Evolutionary conservation across 78 protist genomes (phyloP).

Genomic region (Polysphondylium violaceum): DNA sequence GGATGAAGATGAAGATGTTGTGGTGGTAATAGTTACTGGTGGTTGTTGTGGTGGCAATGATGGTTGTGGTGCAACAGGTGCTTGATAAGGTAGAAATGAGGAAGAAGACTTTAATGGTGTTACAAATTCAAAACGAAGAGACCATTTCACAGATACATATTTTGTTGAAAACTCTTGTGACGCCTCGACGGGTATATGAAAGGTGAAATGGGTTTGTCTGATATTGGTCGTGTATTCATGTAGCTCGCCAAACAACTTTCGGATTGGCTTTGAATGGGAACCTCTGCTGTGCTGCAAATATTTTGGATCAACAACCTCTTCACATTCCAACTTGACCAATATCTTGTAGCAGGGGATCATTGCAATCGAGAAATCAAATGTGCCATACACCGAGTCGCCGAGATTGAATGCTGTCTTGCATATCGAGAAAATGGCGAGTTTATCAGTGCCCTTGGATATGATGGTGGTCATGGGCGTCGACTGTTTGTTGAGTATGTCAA

Average conservation of each 20-base stretch:
- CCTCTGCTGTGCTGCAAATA: constrained; percentile 20
- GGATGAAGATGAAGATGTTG: constrained; percentile 3
- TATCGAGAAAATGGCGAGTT: constrained; percentile 61
- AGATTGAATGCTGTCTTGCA: constrained; percentile 56
- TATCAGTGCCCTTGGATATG: constrained; percentile 67
- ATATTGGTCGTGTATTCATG: constrained; percentile 66
- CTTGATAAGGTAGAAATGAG: constrained; percentile 1
- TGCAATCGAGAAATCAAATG: constrained; percentile 78
- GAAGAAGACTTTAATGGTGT: constrained; percentile 44
- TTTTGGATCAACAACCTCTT: constrained; percentile 54
- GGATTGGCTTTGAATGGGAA: constrained; percentile 24
- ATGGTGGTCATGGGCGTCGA: constrained; percentile 47
- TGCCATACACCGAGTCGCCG: constrained; percentile 76
- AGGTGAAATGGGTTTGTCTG: constrained; percentile 71
- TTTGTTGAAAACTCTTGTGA: constrained; percentile 73
- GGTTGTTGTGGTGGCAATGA: not conserved
- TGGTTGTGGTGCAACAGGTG: not conserved
- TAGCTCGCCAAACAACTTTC: constrained; percentile 71
- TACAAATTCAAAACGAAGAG: constrained; percentile 70
- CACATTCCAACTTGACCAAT: constrained; percentile 60
- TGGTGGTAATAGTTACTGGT: constrained; percentile 18
- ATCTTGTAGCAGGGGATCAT: constrained; percentile 71
- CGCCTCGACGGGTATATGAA: constrained; percentile 77
- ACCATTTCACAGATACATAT: constrained; percentile 74
- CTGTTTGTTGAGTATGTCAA: constrained; percentile 54